These are phyloP conservation scores for Leptodermis oblonga DNA, from an alignment of 257 asterid genomes.

Conservation along the genomic window DNA sequence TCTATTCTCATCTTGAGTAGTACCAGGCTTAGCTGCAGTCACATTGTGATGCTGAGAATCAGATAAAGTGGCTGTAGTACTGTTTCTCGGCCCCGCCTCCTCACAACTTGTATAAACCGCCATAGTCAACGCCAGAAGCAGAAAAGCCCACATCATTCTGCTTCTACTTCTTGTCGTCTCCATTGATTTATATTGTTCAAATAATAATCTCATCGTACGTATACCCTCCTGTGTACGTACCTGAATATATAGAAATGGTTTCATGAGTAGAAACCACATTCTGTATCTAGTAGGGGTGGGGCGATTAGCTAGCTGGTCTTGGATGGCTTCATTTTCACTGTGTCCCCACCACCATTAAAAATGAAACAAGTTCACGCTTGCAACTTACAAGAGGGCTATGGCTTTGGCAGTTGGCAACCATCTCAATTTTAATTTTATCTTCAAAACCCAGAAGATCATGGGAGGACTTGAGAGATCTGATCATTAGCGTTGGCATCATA, in stretches of 20 bases:
- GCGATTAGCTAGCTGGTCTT: neutral
- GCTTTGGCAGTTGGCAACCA: neutral
- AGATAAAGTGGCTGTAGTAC: constrained; percentile 6
- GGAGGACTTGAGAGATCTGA: too few species aligned
- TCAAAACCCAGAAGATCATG: neutral
- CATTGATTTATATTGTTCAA: constrained; percentile 9
- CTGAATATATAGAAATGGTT: neutral
- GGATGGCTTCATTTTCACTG: constrained; percentile 26
- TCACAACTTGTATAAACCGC: constrained; percentile 8
- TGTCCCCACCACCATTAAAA: constrained; percentile 21
- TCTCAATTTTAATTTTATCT: neutral
- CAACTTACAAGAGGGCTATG: constrained; percentile 7
- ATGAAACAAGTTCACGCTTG: constrained; percentile 13
- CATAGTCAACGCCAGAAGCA: constrained; percentile 1
- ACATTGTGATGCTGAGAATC: constrained; percentile 6
- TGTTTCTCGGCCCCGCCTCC: constrained; percentile 8
- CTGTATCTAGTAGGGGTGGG: neutral
- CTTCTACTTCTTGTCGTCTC: constrained; percentile 16
- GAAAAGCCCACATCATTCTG: constrained; percentile 9
- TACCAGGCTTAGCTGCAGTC: constrained; percentile 9
- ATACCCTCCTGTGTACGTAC: constrained; percentile 2
- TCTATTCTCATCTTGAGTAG: constrained; percentile 4
- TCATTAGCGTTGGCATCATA: neutral
- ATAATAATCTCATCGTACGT: too few species aligned
- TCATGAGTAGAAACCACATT: neutral